Conservation (phyloP, 2,329 filamentous ascomycete species). For the Neoarthrinium moseri region DNA sequence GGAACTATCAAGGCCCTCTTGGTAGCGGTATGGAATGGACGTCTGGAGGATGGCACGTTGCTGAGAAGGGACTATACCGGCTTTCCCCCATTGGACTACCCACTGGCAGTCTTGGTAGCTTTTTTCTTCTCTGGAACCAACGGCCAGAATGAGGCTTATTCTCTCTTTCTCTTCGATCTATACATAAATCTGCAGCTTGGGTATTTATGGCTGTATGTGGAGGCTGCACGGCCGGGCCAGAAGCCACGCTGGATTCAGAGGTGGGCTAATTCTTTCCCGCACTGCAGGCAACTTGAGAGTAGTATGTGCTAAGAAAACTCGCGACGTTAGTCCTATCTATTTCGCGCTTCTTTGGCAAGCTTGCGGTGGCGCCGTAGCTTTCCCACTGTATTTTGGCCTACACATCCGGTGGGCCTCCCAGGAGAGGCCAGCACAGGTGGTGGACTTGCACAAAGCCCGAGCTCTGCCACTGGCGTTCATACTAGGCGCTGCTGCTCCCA, state of each 20-base stretch:
- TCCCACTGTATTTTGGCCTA: constrained; percentile 22
- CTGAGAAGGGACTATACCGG: constrained; percentile 24
- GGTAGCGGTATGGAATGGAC: constrained; percentile 17
- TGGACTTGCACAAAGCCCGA: constrained; percentile 13
- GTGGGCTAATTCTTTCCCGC: constrained; percentile 11
- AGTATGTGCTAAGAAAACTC: neutral
- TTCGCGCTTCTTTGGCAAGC: constrained; percentile 23
- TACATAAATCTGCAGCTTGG: constrained; percentile 22
- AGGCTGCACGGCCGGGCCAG: constrained; percentile 17
- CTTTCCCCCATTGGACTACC: constrained; percentile 22
- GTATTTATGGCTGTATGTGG: constrained; percentile 26
- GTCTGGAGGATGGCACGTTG: constrained; percentile 15
- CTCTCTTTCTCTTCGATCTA: constrained; percentile 22
- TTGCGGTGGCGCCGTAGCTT: constrained; percentile 21
- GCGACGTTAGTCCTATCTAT: constrained; percentile 18
- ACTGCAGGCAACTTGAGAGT: neutral
- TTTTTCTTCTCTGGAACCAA: constrained; percentile 26
- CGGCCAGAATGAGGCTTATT: constrained; percentile 19
- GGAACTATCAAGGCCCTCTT: constrained; percentile 21
- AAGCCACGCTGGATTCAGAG: constrained; percentile 19
- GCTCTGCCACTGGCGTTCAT: constrained; percentile 22
- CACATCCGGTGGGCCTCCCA: constrained; percentile 20
- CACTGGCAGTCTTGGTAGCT: constrained; percentile 18
- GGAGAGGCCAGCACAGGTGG: constrained; percentile 12
- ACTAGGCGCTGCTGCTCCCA: constrained; percentile 21